Evolutionary conservation across 306 rosid genomes (phyloP).

Genomic region (Lupinus albus): DNA sequence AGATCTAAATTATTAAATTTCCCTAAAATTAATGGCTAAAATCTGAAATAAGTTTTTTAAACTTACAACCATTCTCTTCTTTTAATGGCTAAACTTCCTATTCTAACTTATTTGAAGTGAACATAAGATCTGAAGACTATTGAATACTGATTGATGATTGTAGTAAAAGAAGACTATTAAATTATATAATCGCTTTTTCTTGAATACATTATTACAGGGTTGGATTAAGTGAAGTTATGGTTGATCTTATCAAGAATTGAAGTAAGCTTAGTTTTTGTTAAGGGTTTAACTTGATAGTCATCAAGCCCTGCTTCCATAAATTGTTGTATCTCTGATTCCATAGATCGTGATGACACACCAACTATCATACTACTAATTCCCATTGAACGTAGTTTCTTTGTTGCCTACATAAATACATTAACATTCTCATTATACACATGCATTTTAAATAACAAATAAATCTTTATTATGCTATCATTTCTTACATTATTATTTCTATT

Average conservation of each 20-base stretch:
- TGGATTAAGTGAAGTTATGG: background rate
- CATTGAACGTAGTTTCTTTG: constrained; percentile 69
- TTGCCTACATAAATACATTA: constrained; percentile 53
- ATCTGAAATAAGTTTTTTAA: too few species aligned
- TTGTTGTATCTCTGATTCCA: constrained; percentile 43
- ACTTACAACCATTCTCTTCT: too few species aligned
- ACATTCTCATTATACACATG: background rate
- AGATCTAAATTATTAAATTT: too few species aligned
- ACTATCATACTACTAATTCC: constrained; percentile 66
- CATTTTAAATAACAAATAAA: background rate
- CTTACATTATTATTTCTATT: too few species aligned
- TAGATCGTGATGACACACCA: constrained; percentile 62
- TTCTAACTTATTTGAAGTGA: too few species aligned
- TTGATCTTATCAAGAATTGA: constrained; percentile 53
- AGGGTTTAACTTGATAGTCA: constrained; percentile 75
- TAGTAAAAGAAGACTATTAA: too few species aligned
- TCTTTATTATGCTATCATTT: background rate
- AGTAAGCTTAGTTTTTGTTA: constrained; percentile 51
- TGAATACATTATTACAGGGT: background rate
- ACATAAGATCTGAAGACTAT: too few species aligned
- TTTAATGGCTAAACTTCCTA: too few species aligned
- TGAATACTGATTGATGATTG: too few species aligned
- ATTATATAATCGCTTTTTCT: too few species aligned
- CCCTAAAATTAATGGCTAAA: too few species aligned
- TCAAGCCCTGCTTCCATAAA: constrained; percentile 75